phyloP scores from a whole-genome alignment of 352 stramenopile species.

The Phytophthora sansomeana region DNA sequence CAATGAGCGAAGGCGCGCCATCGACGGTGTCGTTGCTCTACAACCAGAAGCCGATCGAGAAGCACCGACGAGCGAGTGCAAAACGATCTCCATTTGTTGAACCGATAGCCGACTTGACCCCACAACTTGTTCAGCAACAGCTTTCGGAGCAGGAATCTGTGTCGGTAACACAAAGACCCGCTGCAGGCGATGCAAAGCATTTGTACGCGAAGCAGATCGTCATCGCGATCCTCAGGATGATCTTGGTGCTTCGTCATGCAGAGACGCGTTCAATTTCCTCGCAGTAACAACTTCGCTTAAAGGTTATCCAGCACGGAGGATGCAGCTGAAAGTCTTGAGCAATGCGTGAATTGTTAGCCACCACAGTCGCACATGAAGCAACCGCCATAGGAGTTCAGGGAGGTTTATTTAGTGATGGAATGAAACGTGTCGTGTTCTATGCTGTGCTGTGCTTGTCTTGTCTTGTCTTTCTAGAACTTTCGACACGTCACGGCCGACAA shows the following conservation, averaged over 20 bases:
- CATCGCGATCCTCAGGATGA: background rate
- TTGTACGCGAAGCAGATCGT: conserved; percentile 1
- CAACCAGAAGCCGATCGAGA: conserved; percentile 9
- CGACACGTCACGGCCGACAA: conserved; percentile 96
- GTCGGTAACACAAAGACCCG: conserved; percentile 11
- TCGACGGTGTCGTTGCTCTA: conserved; percentile 20
- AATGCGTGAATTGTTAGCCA: background rate
- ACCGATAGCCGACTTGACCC: conserved; percentile 9
- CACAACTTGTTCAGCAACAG: conserved; percentile 29
- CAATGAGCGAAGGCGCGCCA: conserved; percentile 18
- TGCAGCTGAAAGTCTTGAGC: background rate
- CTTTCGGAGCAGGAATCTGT: conserved; percentile 27
- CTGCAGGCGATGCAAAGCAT: background rate
- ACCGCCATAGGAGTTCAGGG: conserved; percentile 17
- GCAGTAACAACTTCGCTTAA: background rate
- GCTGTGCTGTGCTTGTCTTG: background rate
- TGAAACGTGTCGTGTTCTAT: conserved; percentile 7
- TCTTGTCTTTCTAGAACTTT: conserved; percentile 75
- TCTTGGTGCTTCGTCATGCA: conserved; percentile 11
- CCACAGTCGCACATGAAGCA: conserved; percentile 13
- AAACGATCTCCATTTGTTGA: conserved; percentile 24
- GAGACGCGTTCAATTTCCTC: background rate
- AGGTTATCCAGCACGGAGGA: background rate
- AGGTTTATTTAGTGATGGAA: conserved; percentile 10
- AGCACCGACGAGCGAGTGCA: conserved; percentile 11